Conservation (phyloP, 1,284 basidiomycete species). For the Heterobasidion parviporum region DNA sequence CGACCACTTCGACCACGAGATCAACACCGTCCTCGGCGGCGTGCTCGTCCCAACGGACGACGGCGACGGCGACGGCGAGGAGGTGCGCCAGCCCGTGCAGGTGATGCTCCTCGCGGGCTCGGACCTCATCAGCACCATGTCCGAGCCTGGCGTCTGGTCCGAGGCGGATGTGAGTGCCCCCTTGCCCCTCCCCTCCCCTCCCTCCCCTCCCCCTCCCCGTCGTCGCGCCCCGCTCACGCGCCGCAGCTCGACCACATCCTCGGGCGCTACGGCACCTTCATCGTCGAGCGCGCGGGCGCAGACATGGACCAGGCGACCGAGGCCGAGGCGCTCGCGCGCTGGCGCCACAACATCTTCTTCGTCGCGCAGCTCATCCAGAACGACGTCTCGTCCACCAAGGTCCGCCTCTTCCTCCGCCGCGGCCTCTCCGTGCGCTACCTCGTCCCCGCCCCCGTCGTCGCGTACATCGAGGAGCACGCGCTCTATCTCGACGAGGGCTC, state of each 20-base stretch:
- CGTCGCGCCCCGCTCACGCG: not conserved
- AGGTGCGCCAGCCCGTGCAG: slow-evolving; percentile 54
- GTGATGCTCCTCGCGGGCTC: slow-evolving; percentile 96
- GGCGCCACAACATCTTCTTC: slow-evolving; percentile 88
- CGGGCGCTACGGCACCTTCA: slow-evolving; percentile 89
- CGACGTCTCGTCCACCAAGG: slow-evolving; percentile 96
- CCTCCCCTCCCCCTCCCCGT: not conserved
- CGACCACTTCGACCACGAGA: slow-evolving; percentile 91
- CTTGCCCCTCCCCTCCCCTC: slow-evolving; percentile 2
- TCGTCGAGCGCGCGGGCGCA: slow-evolving; percentile 92
- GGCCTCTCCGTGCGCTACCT: slow-evolving; percentile 94
- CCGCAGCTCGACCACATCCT: slow-evolving; percentile 88
- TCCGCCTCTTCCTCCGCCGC: slow-evolving; percentile 82
- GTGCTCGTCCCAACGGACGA: slow-evolving; percentile 34
- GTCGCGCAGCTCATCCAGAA: slow-evolving; percentile 97
- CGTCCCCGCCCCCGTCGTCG: slow-evolving; percentile 85
- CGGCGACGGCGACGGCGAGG: slow-evolving; percentile 28
- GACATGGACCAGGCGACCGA: slow-evolving; percentile 83
- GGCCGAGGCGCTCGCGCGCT: slow-evolving; percentile 63
- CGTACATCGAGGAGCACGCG: slow-evolving; percentile 85
- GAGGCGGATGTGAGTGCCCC: slow-evolving; percentile 72
- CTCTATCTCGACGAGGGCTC: slow-evolving; percentile 67
- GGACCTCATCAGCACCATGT: slow-evolving; percentile 97
- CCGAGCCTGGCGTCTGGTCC: slow-evolving; percentile 98
- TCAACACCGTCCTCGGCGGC: slow-evolving; percentile 77